Evolutionary conservation across 2,329 filamentous ascomycete genomes (phyloP).

Genomic region (Anthostomella pinea): DNA sequence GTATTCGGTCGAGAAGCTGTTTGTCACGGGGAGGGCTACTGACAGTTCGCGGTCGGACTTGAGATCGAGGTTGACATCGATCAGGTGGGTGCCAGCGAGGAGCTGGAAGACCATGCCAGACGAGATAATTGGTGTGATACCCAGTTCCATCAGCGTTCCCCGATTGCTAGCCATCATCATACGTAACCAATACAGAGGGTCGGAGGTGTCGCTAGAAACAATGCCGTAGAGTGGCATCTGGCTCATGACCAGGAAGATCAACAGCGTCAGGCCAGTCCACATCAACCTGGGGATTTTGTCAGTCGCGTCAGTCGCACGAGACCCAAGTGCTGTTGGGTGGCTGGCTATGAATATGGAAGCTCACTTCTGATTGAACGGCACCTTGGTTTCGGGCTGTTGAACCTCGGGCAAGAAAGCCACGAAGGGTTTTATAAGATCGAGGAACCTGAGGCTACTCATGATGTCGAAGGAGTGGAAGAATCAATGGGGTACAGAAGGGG

Average conservation of each 20-base stretch:
- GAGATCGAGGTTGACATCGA: constrained; percentile 99
- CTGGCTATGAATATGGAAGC: no score
- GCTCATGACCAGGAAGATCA: constrained; percentile 99
- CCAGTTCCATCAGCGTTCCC: constrained; percentile 92
- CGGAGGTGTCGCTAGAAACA: constrained; percentile 96
- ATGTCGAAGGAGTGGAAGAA: constrained; percentile 20
- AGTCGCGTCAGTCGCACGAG: no score
- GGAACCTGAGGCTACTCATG: constrained; percentile 63
- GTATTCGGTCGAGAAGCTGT: no score
- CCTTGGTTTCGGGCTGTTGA: constrained; percentile 95
- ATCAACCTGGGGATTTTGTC: no score
- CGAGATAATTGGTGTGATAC: constrained; percentile 98
- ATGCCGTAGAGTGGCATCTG: constrained; percentile 98
- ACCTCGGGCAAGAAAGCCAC: constrained; percentile 99
- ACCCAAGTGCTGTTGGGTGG: no score
- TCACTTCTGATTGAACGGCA: constrained; percentile 98
- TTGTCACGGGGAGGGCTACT: no score
- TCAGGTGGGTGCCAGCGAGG: constrained; percentile 97
- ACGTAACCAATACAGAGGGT: constrained; percentile 98
- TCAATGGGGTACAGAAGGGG: constrained; percentile 16
- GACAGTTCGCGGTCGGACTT: constrained; percentile 99
- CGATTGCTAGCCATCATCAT: constrained; percentile 99
- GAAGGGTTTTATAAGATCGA: constrained; percentile 99
- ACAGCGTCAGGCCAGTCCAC: constrained; percentile 90
- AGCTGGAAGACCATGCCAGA: constrained; percentile 99